Conservation (phyloP, 768 basidiomycete genomes). For the Rhizopogon vesiculosus region DNA sequence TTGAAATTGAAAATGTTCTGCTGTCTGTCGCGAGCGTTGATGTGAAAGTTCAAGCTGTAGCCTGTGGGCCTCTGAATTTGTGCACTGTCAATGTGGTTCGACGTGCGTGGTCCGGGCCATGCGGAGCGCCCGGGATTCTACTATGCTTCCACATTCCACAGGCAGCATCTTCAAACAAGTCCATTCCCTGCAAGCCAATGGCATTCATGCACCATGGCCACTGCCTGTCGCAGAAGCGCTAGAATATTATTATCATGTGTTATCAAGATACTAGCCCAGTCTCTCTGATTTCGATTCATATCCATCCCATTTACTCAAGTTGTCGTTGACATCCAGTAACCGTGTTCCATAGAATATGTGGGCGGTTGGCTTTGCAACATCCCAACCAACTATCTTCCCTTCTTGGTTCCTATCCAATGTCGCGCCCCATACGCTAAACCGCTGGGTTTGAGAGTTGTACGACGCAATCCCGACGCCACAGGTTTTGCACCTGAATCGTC, state of each 20-base stretch:
- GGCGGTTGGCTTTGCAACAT: slow-evolving; percentile 52
- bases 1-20: background rate
- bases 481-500: slow-evolving; percentile 54
- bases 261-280: slow-evolving; percentile 11
- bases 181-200: too few relatives aligned
- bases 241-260: too few relatives aligned
- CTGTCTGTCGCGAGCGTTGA: background rate
- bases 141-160: background rate
- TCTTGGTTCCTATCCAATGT: slow-evolving; percentile 49
- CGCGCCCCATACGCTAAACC: slow-evolving; percentile 56
- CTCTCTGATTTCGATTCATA: slow-evolving; percentile 46
- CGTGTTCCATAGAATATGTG: slow-evolving; percentile 64
- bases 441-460: slow-evolving; percentile 42
- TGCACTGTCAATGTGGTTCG: background rate
- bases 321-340: slow-evolving; percentile 52
- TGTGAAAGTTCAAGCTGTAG: background rate
- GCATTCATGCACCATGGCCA: background rate
- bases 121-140: background rate
- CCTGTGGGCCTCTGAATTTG: background rate
- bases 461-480: slow-evolving; percentile 56
- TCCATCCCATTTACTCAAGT: slow-evolving; percentile 61
- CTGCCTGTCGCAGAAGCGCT: too few relatives aligned
- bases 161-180: too few relatives aligned
- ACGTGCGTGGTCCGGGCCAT: background rate
- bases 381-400: slow-evolving; percentile 49